Evolutionary conservation across 257 asterid genomes (phyloP), one percentile per base, ranked within the genome.

Genomic region (Phtheirospermum japonicum): DNA sequence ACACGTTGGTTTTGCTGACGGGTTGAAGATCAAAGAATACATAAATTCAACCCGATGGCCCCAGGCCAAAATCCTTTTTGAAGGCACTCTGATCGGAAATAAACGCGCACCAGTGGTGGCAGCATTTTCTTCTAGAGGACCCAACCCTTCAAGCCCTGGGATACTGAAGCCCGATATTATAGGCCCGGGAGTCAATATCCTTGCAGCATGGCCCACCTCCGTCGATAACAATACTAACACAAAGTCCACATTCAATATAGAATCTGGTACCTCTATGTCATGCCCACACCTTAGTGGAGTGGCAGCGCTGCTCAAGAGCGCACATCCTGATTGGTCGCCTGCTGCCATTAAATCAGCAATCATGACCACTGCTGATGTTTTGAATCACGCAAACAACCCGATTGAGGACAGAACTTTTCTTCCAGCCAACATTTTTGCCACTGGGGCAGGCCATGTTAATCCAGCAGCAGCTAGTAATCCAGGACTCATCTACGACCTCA

Each of bases 131-230:
- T 57, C 87, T 2, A 57, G 87, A 5, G 95, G 89, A 1, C 92
- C 92, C 0, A 77, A 40, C 31, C 0, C 0, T 1, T 10, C 14
- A 1, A 79, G 80, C 40, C 84, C 55, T 0, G 89, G 92, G 0
- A 84, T 86, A 42, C 52, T 86, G 20, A 86, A 86, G 52, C 95
- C 89, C 0, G 92, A 86, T 18, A 77, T 86, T 3, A 28, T 84
- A 4, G 42, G 42, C 42, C 42, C 42, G 1, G 42, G 42, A 6
- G 12, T 36, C 12, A 0, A 12, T 36, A 7, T 36, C 12, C 42
- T 36, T 8, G 42, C 9, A 7, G 20, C 17, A 42, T 56, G 37
- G 5, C 9, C 14, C 5, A 16, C 11, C 16, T n/a, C n/a, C n/a
- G n/a, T n/a, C n/a, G n/a, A n/a, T n/a, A n/a, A n/a, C n/a, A 33